These are phyloP conservation scores for Anthracocystis panici-leucophaei DNA, from an alignment of 1,284 basidiomycete species.

Conservation along the genomic window DNA sequence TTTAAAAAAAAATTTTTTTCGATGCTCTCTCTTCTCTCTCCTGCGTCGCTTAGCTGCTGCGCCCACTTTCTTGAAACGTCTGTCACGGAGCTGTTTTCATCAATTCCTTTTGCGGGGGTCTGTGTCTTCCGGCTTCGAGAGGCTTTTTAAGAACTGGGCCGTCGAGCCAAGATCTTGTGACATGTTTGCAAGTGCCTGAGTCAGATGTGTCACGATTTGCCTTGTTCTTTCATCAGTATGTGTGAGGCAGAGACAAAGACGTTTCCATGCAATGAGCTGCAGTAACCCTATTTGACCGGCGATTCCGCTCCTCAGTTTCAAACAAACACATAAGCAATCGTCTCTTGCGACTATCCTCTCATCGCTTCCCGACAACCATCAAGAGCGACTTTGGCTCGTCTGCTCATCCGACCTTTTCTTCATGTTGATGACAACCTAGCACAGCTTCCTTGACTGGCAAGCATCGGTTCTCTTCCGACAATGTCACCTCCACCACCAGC, in stretches of 20 bases:
- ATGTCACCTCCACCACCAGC: conserved; percentile 22
- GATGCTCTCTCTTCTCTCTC: background rate
- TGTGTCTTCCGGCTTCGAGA: background rate
- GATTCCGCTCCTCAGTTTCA: background rate
- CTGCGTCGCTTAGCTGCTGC: background rate
- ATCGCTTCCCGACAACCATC: background rate
- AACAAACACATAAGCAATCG: background rate
- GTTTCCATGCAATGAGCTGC: conserved; percentile 1
- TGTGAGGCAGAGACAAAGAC: background rate
- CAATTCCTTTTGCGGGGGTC: conserved; percentile 5
- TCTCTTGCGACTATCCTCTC: conserved; percentile 4
- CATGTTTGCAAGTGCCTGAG: background rate
- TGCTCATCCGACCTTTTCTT: too few relatives aligned
- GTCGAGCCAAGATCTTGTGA: background rate
- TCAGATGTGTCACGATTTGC: background rate
- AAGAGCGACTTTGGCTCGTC: too few relatives aligned
- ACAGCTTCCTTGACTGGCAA: conserved; percentile 9
- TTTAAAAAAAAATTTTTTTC: too few relatives aligned
- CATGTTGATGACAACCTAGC: background rate
- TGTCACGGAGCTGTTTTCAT: background rate
- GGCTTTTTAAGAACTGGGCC: background rate
- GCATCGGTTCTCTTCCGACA: conserved; percentile 1
- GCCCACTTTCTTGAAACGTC: background rate
- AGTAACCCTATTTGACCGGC: background rate
- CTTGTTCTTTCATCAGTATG: background rate